Evolutionary conservation across 306 rosid genomes (phyloP).

Genomic region (Calophaca sinica): DNA sequence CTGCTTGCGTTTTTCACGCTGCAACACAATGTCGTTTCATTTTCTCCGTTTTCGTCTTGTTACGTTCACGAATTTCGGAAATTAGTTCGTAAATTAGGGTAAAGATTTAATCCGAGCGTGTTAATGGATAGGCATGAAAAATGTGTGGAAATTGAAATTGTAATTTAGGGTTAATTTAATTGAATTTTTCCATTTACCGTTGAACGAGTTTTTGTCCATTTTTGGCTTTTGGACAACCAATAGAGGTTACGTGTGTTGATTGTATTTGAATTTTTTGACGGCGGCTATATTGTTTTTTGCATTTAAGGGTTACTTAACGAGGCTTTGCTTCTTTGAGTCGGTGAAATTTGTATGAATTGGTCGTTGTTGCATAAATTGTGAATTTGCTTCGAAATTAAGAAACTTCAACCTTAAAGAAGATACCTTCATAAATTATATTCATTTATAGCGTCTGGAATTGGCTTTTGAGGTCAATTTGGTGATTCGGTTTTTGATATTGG

Average conservation of each 20-base stretch:
- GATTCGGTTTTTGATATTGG: conserved; percentile 30
- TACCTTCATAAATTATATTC: background rate
- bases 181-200: background rate
- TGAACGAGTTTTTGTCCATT: conserved; percentile 42
- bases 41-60: background rate
- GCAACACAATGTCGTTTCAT: background rate
- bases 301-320: conserved; percentile 21
- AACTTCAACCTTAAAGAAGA: conserved; percentile 42
- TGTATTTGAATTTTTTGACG: conserved; percentile 48
- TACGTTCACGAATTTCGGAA: background rate
- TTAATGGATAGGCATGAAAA: conserved; percentile 8
- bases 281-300: conserved; percentile 16
- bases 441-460: conserved; percentile 41
- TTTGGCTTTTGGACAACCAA: conserved; percentile 7
- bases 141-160: conserved; percentile 29
- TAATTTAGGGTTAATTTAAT: conserved; percentile 1
- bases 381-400: conserved; percentile 38
- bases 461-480: conserved; percentile 5
- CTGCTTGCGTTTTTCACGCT: background rate
- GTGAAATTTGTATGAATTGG: conserved; percentile 45
- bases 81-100: background rate
- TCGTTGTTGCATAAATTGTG: conserved; percentile 39
- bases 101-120: conserved; percentile 6
- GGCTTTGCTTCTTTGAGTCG: conserved; percentile 48
- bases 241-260: conserved; percentile 57